Evolutionary conservation across 768 basidiomycete genomes (phyloP), one percentile per base, ranked within the genome.

Genomic region (Heimioporus sp.): DNA sequence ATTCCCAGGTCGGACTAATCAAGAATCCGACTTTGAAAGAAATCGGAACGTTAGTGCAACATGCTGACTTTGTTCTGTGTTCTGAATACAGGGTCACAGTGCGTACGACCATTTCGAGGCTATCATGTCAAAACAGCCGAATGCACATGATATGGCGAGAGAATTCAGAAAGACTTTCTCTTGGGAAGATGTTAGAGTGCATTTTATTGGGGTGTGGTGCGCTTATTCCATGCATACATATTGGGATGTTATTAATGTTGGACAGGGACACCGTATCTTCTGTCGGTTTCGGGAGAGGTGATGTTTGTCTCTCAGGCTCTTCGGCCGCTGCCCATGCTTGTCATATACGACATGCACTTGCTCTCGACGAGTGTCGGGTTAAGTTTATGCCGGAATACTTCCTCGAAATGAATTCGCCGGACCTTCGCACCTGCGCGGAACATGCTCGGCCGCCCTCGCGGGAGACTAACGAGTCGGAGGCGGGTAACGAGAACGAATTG

Each of bases 211-310:
- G 1, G 73, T 77, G 11, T 80, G 77, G 79, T 78, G 52, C 4
- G 79, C 56, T 40, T 12, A 11, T 45, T 24, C 10, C 13, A 15
- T 47, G 56, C 21, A 12, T 35, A 35, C n/a, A 59, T 34, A 4
- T 12, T 15, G 31, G 7, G 2, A 24, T 11, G 16, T 10, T 34
- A 17, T 30, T 28, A 10, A 35, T 9, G 40, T 30, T 4, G 16
- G 30, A 30, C 48, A 85, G 83, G 81, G 84, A 86, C 52, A 85
- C 83, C 2, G 83, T 86, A 8, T 76, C 78, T 37, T 84, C 82
- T 0, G 81, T 85, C 20, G 82, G 82, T 11, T 43, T 81, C 37
- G 71, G 83, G 48, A 74, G 52, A 37, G 55, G 76, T 2, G 72
- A 73, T 35, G 67, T 77, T 6, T 62, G 57, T 20, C 71, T 84